Evolutionary conservation across 2,329 filamentous ascomycete genomes (phyloP), one percentile per base, ranked within the genome.

Genomic region (Colletotrichum spinosum): DNA sequence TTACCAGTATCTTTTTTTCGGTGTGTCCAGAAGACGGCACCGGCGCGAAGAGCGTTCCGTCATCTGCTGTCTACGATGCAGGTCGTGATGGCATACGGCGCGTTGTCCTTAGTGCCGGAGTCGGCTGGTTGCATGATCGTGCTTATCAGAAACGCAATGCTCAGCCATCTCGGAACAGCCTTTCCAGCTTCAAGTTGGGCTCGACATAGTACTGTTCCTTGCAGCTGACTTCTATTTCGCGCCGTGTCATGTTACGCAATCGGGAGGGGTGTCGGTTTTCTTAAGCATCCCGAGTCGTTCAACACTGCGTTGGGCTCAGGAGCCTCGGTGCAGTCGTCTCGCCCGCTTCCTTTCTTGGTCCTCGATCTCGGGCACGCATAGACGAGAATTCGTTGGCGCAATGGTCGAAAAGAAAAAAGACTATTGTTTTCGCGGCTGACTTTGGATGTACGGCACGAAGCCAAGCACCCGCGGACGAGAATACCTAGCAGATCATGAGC

Each of bases 111-210:
- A 41, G 48, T 12, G 15, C 35, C 51, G 44, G 51, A 53, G 50
- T 44, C 64, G 64, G 64, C 39, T 17, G 35, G 59, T 55, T 49
- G 64, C 64, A 67, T 64, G 17, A 67, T 65, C 60, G 38, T 64
- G 50, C 60, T 50, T 65, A 54, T 60, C 49, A 50, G 42, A 52
- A 64, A 50, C 59, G 55, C 54, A 58, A n/a, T 42, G 45, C 15
- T 59, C 54, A 55, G 49, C 42, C 38, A 34, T 33, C 48, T 10
- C 57, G 46, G 25, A 48, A 12, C 33, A 33, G 41, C 25, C 38
- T 39, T 25, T 25, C 25, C 25, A 25, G 25, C 25, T 25, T 25
- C 25, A 25, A 25, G 25, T 25, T 25, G 25, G 25, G 25, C 25
- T 25, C 25, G 4, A 25, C 25, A 25, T 25, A 25, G 25, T 5